phyloP scores from a whole-genome alignment of 2,329 filamentous ascomycete genomes.

The Aureobasidium musti region DNA sequence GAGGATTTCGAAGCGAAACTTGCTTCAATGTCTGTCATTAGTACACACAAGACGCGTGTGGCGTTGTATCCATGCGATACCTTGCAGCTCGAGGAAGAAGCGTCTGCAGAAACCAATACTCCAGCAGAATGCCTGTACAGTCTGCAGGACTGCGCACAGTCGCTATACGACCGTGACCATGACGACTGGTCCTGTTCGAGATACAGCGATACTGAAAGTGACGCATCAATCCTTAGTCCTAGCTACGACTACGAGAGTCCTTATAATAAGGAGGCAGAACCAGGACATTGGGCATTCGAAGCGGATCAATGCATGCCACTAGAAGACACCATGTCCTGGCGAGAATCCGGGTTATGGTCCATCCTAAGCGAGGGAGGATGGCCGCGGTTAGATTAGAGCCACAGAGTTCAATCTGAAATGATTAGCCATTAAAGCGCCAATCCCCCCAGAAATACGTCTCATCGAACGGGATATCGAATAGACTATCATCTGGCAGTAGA shows the following conservation, averaged over 20 bases:
- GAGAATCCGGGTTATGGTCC: not conserved
- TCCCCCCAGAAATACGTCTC: not conserved
- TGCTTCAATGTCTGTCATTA: not conserved
- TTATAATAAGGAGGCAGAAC: not conserved
- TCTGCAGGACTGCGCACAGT: not conserved
- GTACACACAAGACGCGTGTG: not conserved
- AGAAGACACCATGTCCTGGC: not conserved
- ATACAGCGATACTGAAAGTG: not conserved
- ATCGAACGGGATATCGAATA: not conserved
- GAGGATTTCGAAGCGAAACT: not conserved
- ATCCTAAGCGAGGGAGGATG: not conserved
- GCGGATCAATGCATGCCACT: not conserved
- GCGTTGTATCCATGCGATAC: not conserved
- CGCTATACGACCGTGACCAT: too few relatives aligned
- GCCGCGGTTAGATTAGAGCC: not conserved
- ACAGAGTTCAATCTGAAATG: not conserved
- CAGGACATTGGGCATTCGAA: not conserved
- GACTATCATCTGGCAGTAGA: not conserved
- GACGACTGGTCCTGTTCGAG: not conserved
- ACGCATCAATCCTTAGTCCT: not conserved
- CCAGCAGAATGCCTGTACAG: not conserved
- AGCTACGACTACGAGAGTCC: not conserved
- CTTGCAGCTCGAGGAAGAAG: not conserved
- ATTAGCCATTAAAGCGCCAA: not conserved
- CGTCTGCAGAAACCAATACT: not conserved